phyloP scores from a whole-genome alignment of 1,284 basidiomycete genomes.

The Ustilago xerochloae region DNA sequence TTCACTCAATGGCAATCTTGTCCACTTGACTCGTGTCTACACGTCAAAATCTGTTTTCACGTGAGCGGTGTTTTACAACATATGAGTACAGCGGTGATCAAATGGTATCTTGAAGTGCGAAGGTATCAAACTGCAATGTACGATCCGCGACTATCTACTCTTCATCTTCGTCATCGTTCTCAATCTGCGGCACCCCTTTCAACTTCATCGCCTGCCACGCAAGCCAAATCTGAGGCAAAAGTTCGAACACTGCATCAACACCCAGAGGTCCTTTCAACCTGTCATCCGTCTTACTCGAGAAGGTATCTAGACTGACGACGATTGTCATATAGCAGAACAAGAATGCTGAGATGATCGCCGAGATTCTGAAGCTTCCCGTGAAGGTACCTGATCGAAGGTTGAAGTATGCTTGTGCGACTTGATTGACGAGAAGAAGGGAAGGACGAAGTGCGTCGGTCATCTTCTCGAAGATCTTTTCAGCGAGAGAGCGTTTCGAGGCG shows the following conservation, averaged over 20 bases:
- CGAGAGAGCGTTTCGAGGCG: no score
- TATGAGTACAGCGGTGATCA: no score
- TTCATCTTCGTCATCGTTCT: constrained; percentile 7
- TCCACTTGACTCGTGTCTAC: no score
- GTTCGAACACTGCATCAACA: not conserved
- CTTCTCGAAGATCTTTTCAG: constrained; percentile 1
- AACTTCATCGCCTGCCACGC: constrained; percentile 6
- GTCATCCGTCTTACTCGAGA: not conserved
- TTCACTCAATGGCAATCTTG: no score
- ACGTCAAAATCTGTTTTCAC: no score
- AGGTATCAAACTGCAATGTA: no score
- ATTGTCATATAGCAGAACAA: not conserved
- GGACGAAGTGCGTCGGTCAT: not conserved
- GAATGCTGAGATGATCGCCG: not conserved
- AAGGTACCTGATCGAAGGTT: constrained; percentile 3
- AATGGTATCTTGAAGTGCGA: no score
- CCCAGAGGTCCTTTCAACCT: not conserved
- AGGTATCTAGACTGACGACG: not conserved
- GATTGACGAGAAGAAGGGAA: not conserved
- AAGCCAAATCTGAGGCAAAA: not conserved
- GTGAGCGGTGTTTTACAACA: no score
- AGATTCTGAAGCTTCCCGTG: constrained; percentile 12
- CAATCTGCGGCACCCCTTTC: constrained; percentile 9
- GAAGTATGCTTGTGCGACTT: constrained; percentile 4
- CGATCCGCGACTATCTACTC: no score